Base-by-base conservation (phyloP, 148 eudicot species). In the Diospyros lotus region DNA sequence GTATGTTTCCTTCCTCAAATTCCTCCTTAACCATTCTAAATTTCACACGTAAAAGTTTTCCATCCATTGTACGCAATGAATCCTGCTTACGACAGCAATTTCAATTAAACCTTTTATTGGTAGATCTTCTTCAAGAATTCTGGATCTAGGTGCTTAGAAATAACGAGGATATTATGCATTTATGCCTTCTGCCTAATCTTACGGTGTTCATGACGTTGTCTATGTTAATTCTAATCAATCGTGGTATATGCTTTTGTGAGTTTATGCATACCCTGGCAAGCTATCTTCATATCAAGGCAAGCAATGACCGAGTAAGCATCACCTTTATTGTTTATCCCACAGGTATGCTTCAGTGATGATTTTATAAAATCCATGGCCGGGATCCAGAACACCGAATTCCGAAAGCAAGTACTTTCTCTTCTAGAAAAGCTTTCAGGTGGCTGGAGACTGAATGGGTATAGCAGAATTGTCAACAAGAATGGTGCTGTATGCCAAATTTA, bases 291-390 rank as follows among this genome's bases (percentile, higher is more conserved):
- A 48, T 8, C 65, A 73, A 71, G 28, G 10, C 17, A 4, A 43
- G 14, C 69, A 8, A 48, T 10, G 17, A 67, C 41, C 4, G 45
- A 44, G 11, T 42, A 52, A 66, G 44, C 8, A 9, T 28, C 43
- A 4, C 38, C 58, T 51, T 51, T 68, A 10, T 13, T 54, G 28
- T 28, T 52, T 48, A 0, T 48, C 8, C 6, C 41, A 64, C 71
- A 89, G 92, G 80, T 89, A 59, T 51, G 68, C 39, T 80, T 84
- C 67, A 59, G 64, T 6, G 76, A 84, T 18, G 45, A 72, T 46
- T 89, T 86, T 71, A 58, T 41, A 61, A 55, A 44, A 39, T 78
- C 93, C 9, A 74, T 84, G 7, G 28, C 72, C 8, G 73, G 52
- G 51, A 73, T 75, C 3, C 56, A 51, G 39, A 38, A 79, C 48